Conservation (phyloP, 495 filamentous ascomycete species). For the Tuber borchii region DNA sequence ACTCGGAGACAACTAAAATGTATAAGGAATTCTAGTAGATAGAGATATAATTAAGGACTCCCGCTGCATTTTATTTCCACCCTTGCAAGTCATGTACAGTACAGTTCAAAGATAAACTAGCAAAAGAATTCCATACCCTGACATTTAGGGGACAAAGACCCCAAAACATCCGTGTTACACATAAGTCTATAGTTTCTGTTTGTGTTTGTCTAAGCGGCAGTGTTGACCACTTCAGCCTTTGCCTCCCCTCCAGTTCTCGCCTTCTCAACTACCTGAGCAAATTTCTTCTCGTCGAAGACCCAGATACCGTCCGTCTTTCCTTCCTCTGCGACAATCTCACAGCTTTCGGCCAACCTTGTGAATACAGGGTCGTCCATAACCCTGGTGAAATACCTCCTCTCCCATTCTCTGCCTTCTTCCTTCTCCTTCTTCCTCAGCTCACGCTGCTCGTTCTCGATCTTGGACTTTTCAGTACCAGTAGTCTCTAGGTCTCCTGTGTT, state of each 20-base stretch:
- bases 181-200: conserved; percentile 5
- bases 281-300: conserved; percentile 68
- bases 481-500: conserved; percentile 73
- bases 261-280: conserved; percentile 46
- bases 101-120: background rate
- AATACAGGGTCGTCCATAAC: conserved; percentile 53
- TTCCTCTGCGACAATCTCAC: conserved; percentile 59
- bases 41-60: conserved; percentile 3
- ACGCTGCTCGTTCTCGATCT: conserved; percentile 87
- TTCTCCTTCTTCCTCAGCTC: conserved; percentile 76
- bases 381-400: conserved; percentile 70
- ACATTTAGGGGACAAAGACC: background rate
- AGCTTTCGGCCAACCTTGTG: conserved; percentile 51
- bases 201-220: background rate
- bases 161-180: background rate
- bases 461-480: conserved; percentile 68
- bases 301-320: conserved; percentile 85
- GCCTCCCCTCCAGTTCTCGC: conserved; percentile 1
- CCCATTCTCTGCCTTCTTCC: conserved; percentile 70
- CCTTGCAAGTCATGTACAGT: background rate
- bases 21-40: background rate
- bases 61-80: background rate
- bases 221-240: background rate
- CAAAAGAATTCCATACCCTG: background rate
- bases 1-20: background rate